Base-by-base conservation (phyloP, 2,329 filamentous ascomycete genomes). In the Hypoxylon rubiginosum region DNA sequence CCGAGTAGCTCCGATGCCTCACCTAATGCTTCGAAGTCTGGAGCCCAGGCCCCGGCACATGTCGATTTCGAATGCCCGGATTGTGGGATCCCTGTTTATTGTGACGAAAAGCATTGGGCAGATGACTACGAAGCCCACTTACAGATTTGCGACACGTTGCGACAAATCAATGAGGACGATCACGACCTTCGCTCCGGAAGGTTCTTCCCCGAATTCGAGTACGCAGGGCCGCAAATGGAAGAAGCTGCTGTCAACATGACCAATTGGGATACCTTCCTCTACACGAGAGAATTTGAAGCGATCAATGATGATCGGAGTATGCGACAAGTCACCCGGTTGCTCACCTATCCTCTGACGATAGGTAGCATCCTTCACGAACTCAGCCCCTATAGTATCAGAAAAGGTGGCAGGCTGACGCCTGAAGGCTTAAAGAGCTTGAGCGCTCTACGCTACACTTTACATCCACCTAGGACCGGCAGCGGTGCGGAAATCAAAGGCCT, bases 221-320 rank as follows among this genome's bases (percentile, higher is more conserved):
- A 97, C 76, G 94, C 96, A 0, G 92, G 91, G 13, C 86, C 90
- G 58, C 94, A 97, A 81, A 90, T 97, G 78, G 94, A 97, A 70
- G 95, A 97, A 78, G 92, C 94, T 34, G 86, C 96, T 71, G 89
- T 97, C 71, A 99, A 99, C 80, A 94, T 99, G 92, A 97, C 92
- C 46, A 99, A 97, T 79, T 99, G 96, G 96, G 96, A 99, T 79
- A 98, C 96, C 0, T 93, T 97, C 73, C 84, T 99, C 76, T 99
- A 97, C 78, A 97, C 94, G 2, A 87, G 96, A 74, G 91, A 97
- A 74, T 98, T 96, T 74, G 88, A 91, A 71, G 97, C 97, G 4
- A 90, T 99, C 76, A 94, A 99, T 78, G 90, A 94, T 67, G 94
- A 97, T 77, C 88, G 95, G 63, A 91, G 90, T 74, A 92, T 99